Evolutionary conservation across 805 yeast species (phyloP).

Genomic region (Candida sphagnicola): DNA sequence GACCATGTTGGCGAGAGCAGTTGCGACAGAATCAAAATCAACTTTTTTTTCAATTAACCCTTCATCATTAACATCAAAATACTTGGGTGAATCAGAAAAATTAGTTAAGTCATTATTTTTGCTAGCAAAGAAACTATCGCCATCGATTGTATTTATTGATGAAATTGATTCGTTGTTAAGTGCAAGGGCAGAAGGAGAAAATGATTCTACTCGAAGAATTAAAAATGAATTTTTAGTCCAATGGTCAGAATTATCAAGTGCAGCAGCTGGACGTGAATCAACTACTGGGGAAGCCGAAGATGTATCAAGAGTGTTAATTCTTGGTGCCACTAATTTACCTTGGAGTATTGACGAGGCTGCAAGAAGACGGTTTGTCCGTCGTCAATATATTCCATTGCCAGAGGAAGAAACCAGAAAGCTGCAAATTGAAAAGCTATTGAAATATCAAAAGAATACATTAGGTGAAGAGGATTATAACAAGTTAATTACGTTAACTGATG

Average conservation of each 20-base stretch:
- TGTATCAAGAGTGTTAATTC: constrained; percentile 66
- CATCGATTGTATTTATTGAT: constrained; percentile 91
- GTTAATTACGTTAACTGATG: constrained; percentile 65
- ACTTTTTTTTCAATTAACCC: constrained; percentile 92
- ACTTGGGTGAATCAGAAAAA: constrained; percentile 91
- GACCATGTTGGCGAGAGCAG: constrained; percentile 95
- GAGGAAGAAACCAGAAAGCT: constrained; percentile 75
- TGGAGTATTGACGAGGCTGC: constrained; percentile 99
- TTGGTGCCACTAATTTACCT: constrained; percentile 94
- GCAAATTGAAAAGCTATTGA: constrained; percentile 65
- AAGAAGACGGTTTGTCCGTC: constrained; percentile 82
- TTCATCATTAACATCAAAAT: constrained; percentile 82
- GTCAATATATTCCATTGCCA: constrained; percentile 93
- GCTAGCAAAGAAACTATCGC: constrained; percentile 80
- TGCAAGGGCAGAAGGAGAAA: constrained; percentile 70
- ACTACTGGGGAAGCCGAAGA: constrained; percentile 42
- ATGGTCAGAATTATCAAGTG: constrained; percentile 89
- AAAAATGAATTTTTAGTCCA: constrained; percentile 92
- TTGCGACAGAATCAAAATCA: constrained; percentile 90
- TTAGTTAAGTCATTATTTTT: constrained; percentile 84
- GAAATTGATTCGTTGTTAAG: constrained; percentile 91
- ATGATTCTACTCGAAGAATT: constrained; percentile 84
- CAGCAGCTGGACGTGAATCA: constrained; percentile 66
- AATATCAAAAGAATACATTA: constrained; percentile 69
- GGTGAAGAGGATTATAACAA: constrained; percentile 57